Evolutionary conservation across 345 rosid species (phyloP), one percentile per base, ranked within the genome.

Genomic region (Populus nigra): DNA sequence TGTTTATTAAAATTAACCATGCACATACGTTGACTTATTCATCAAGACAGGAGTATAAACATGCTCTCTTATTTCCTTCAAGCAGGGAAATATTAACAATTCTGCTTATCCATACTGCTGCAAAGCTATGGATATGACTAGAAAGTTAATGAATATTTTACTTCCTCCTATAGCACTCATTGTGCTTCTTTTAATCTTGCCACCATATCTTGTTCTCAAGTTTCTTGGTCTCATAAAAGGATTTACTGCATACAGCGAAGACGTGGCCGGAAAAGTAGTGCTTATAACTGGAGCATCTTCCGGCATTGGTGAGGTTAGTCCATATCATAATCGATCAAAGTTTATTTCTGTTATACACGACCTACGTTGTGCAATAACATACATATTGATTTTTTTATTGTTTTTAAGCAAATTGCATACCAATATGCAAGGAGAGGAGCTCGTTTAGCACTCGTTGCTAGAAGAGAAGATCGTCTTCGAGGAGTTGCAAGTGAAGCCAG

Each of bases 251-350:
- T 86, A 80, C 81, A 73, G 79, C 8, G 90, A 90, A 80, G 76
- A 83, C 65, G 80, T 90, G 12, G 38, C 83, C 0, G 88, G 91
- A 6, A 91, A 89, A 78, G 93, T 85, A 1, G 89, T 85, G 49
- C 84, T 91, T 65, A 88, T 90, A 62, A 90, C 92, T 22, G 92
- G 91, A 16, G 91, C 90, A 55, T 90, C 93, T 66, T 90, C 96
- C 2, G 92, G 91, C 65, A 86, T 90, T 3, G 94, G 93, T 70
- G 93, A 90, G 93, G 93, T 59, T 13, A 3, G 63, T n/a, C 11
- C 23, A 17, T 18, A 5, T 1, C 7, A 50, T 53, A 20, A 18
- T 22, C 61, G 10, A 20, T 18, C 23, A 7, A 22, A 0, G 61
- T 55, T 55, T 55, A 3, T 55, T 15, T 4, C 17, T 33, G 5